Conservation (phyloP, 2,329 filamentous ascomycete species). For the Cladosporium sp. region DNA sequence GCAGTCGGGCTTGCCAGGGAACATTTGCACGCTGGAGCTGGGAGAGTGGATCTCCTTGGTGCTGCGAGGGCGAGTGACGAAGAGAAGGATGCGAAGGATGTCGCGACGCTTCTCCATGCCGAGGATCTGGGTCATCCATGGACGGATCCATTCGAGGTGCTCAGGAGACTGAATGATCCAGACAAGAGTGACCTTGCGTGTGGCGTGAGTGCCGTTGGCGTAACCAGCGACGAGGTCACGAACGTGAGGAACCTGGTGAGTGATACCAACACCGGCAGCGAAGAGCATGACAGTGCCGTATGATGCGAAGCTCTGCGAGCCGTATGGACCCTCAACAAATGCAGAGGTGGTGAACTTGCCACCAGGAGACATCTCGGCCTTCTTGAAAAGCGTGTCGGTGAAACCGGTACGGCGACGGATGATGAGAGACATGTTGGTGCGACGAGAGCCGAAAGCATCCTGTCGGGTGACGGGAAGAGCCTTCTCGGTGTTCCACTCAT, state of each 20-base stretch:
- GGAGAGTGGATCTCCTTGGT: conserved; percentile 78
- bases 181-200: conserved; percentile 76
- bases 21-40: conserved; percentile 83
- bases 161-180: conserved; percentile 93
- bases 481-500: conserved; percentile 44
- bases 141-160: conserved; percentile 88
- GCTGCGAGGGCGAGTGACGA: conserved; percentile 83
- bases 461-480: conserved; percentile 50
- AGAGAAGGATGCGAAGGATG: conserved; percentile 81
- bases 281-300: conserved; percentile 91
- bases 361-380: conserved; percentile 57
- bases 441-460: conserved; percentile 53
- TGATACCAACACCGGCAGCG: conserved; percentile 91
- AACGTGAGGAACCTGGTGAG: conserved; percentile 88
- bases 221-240: conserved; percentile 60
- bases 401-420: conserved; percentile 86
- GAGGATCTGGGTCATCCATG: conserved; percentile 86
- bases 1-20: conserved; percentile 83
- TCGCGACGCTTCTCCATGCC: conserved; percentile 78
- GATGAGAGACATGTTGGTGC: conserved; percentile 71
- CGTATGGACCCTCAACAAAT: conserved; percentile 85
- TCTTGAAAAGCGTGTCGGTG: conserved; percentile 77
- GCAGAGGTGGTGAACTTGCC: conserved; percentile 65
- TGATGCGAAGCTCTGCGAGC: conserved; percentile 77
- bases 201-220: conserved; percentile 72